These are phyloP conservation scores for Cyclotella kingstonii DNA, from an alignment of 108 stramenopile species.

Conservation along the genomic window DNA sequence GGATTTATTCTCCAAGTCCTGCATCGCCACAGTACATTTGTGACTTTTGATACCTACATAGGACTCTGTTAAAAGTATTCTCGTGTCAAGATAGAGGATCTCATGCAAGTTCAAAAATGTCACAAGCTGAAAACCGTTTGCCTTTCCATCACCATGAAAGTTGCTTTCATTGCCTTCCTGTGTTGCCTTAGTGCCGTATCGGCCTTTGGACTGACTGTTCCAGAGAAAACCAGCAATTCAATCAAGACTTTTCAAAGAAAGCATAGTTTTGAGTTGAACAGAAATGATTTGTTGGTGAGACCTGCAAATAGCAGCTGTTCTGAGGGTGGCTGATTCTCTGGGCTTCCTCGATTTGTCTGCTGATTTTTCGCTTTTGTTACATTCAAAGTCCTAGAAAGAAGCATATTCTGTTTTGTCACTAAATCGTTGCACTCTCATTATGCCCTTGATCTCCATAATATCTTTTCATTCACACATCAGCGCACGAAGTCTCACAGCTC, in stretches of 20 bases:
- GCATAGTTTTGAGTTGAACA: slow-evolving; percentile 14
- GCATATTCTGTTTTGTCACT: not conserved
- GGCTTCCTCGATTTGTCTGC: too few species aligned
- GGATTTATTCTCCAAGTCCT: not conserved
- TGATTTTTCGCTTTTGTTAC: too few species aligned
- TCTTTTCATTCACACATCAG: not conserved
- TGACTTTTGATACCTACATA: not conserved
- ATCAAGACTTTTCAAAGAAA: slow-evolving; percentile 20
- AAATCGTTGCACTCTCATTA: too few species aligned
- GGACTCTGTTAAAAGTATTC: too few species aligned
- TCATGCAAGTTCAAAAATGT: not conserved
- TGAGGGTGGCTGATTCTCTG: too few species aligned
- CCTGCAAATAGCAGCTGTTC: too few species aligned
- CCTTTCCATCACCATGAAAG: slow-evolving; percentile 54
- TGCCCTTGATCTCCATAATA: too few species aligned
- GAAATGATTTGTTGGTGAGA: slow-evolving; percentile 35
- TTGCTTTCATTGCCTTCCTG: slow-evolving; percentile 51
- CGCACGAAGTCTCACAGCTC: not conserved
- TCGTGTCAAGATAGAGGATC: not conserved
- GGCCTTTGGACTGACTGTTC: slow-evolving; percentile 60
- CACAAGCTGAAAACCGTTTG: not conserved
- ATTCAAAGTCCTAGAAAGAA: too few species aligned
- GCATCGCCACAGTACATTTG: not conserved
- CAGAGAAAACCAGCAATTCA: slow-evolving; percentile 29
- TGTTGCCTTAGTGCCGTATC: slow-evolving; percentile 57